Conservation (phyloP, 768 basidiomycete species). For the Phylloporus rhodoxanthus region DNA sequence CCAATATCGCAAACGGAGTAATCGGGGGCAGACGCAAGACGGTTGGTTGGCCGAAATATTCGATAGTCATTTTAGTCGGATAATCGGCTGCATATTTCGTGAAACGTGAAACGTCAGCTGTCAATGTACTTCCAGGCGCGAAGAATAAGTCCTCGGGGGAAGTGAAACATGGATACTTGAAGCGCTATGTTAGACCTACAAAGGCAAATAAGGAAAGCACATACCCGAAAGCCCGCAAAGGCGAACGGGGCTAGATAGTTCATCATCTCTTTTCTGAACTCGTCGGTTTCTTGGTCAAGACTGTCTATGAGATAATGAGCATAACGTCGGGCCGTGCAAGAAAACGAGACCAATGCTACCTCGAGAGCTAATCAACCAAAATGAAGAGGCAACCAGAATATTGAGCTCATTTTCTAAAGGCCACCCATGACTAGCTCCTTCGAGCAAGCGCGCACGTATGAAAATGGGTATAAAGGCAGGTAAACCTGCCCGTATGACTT, state of each 20-base stretch:
- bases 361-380: constrained; percentile 42
- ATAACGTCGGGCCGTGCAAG: background rate
- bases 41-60: constrained; percentile 39
- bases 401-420: constrained; percentile 42
- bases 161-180: constrained; percentile 35
- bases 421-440: constrained; percentile 43
- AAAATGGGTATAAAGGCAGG: constrained; percentile 37
- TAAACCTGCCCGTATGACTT: constrained; percentile 41
- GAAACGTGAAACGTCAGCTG: constrained; percentile 16
- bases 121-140: constrained; percentile 10
- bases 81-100: constrained; percentile 28
- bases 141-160: constrained; percentile 33
- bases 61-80: constrained; percentile 27
- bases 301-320: constrained; percentile 7
- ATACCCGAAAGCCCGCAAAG: constrained; percentile 45
- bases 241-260: constrained; percentile 40
- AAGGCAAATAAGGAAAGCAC: constrained; percentile 16
- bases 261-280: constrained; percentile 31
- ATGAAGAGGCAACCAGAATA: constrained; percentile 41
- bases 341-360: constrained; percentile 5
- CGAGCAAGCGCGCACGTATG: constrained; percentile 36
- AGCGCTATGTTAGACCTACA: constrained; percentile 7
- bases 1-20: constrained; percentile 43
- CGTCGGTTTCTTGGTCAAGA: constrained; percentile 32
- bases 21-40: constrained; percentile 37